Percentiles rank a stretch among this genome's conserved stretches.
These are phyloP conservation scores for Colletotrichum endophyticum DNA, from an alignment of 2,329 filamentous ascomycete species.

Conservation along the genomic window DNA sequence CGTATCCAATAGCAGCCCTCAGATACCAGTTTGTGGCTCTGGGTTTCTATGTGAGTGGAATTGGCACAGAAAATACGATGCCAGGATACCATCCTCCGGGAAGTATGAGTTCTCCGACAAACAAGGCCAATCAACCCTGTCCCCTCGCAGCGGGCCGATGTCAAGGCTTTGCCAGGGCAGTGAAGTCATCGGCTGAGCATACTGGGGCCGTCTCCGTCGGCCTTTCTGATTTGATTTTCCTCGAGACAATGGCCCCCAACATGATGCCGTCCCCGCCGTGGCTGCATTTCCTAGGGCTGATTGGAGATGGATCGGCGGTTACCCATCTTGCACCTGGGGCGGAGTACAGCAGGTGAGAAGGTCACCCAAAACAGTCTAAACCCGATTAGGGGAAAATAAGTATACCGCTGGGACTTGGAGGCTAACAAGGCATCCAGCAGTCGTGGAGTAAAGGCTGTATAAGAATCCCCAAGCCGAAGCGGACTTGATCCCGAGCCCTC, in stretches of 20 bases:
- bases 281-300: not conserved
- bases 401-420: not conserved
- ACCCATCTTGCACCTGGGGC: not conserved
- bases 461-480: conserved; percentile 3
- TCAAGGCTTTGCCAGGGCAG: not conserved
- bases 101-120: not conserved
- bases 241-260: not conserved
- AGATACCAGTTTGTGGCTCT: not conserved
- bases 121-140: not conserved
- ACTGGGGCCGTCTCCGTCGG: not conserved
- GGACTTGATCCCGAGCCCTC: not conserved
- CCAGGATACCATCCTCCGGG: not conserved
- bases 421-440: not conserved
- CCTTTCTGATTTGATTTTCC: not conserved
- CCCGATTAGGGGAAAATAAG: conserved; percentile 19
- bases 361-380: not conserved
- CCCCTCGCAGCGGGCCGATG: not conserved
- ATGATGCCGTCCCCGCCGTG: not conserved
- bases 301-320: not conserved
- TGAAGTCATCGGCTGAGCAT: not conserved
- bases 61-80: not conserved
- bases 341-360: not conserved
- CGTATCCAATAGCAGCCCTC: not conserved
- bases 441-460: not conserved
- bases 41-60: not conserved